Base-by-base conservation (phyloP, 306 rosid species). In the Gleditsia sinensis region DNA sequence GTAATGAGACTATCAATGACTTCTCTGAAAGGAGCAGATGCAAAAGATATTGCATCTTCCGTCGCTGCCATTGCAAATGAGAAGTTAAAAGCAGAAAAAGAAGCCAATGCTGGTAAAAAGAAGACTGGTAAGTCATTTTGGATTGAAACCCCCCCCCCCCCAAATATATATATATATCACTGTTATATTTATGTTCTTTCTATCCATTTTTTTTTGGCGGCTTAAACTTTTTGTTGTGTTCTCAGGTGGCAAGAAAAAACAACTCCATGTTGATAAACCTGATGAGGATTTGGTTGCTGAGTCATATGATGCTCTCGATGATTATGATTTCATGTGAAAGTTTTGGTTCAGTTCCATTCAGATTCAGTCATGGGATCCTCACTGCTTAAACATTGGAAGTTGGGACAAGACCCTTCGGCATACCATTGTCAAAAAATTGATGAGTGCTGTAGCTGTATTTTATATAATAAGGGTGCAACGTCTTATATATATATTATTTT, bases 31-130 rank as follows among this genome's bases (percentile, higher is more conserved):
- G 99, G 92, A 50, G 85, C 97, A 9, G 99, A 94, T 80, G 98
- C 98, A 5, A 94, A 94, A 80, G 99, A 92, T 1, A 91, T 92
- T 55, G 92, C 99, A 14, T 94, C 98, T 28, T 94, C 99, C 0
- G 39, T 88, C 65, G 80, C 96, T 3, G 97, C 99, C 55, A 88
- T 94, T 88, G 96, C 97, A 9, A 94, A 92, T 69, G 97, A 94
- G 77, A 94, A 92, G 89, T 58, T 94, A 61, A 94, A 87, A 79
- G 91, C 91, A 19, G 99, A 94, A 79, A 94, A 92, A 85, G 97
- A 92, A 80, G 90, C 93, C 33, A 89, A 83, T 81, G 87, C 97
- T 80, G 91, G 96, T 36, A 94, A 92, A 88, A 94, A 84, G 93
- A 94, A 90, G 83, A 83, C 86, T 83, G 97, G 96, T 92, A 83